A percentile compares a stretch with the other conserved stretches of the same genome.
Evolutionary conservation across 257 asterid species (phyloP).

Genomic region (Jacaranda copaia): DNA sequence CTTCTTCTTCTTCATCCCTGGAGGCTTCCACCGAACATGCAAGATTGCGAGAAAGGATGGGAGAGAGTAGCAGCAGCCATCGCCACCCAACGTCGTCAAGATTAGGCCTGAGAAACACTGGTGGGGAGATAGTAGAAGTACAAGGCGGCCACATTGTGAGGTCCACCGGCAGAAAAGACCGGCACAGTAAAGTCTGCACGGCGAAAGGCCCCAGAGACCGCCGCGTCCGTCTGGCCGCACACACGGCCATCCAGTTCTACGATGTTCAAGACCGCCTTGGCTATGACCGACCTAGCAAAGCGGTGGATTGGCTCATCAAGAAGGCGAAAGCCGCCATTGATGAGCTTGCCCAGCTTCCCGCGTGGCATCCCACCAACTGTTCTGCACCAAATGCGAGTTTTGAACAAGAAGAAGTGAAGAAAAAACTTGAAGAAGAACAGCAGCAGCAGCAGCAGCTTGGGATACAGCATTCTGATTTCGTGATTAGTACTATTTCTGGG

Average conservation of each 20-base stretch:
- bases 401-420: slow-evolving; percentile 45
- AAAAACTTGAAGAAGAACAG: slow-evolving; percentile 25
- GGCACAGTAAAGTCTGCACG: slow-evolving; percentile 93
- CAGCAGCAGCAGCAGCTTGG: slow-evolving; percentile 33
- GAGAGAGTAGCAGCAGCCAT: slow-evolving; percentile 45
- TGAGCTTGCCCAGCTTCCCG: slow-evolving; percentile 80
- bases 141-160: slow-evolving; percentile 91
- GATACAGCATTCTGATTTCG: slow-evolving; percentile 6
- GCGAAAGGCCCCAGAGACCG: slow-evolving; percentile 92
- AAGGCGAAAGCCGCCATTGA: slow-evolving; percentile 82
- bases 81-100: slow-evolving; percentile 36
- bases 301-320: slow-evolving; percentile 88
- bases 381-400: slow-evolving; percentile 37
- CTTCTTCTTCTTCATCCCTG: slow-evolving; percentile 31
- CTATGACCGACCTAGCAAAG: slow-evolving; percentile 89
- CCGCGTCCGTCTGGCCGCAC: slow-evolving; percentile 86
- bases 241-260: slow-evolving; percentile 88
- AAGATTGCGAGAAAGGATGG: slow-evolving; percentile 61
- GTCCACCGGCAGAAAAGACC: slow-evolving; percentile 84
- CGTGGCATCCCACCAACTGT: slow-evolving; percentile 70
- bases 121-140: slow-evolving; percentile 80
- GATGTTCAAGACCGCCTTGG: slow-evolving; percentile 94
- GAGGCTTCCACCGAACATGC: slow-evolving; percentile 62
- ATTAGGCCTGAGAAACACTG: slow-evolving; percentile 32
- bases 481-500: slow-evolving; percentile 36